phyloP scores from a whole-genome alignment of 345 rosid genomes.

The Eucalyptus victrix region DNA sequence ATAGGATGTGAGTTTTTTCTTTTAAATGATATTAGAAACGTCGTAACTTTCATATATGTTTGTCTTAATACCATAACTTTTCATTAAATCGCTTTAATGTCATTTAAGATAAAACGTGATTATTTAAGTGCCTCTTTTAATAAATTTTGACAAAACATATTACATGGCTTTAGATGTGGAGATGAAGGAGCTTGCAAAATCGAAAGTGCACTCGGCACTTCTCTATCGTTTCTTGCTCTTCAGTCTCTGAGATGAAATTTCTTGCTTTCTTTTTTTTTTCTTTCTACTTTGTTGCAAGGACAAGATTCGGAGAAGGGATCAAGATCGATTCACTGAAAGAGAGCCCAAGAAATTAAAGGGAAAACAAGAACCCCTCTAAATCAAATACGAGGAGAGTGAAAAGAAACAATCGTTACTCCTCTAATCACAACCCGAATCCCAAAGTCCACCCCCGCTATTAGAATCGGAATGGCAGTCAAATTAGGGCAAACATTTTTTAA shows the following conservation, averaged over 20 bases:
- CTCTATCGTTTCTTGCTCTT: background rate
- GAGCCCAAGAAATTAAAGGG: too few relatives aligned
- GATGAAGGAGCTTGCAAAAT: background rate
- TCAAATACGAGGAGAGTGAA: background rate
- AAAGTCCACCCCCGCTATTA: fast-evolving
- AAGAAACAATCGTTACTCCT: background rate
- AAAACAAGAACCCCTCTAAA: background rate
- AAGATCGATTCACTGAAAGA: too few relatives aligned
- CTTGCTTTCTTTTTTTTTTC: background rate
- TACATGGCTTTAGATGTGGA: background rate
- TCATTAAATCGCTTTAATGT: fast-evolving
- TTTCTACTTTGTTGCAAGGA: background rate
- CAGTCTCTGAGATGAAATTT: background rate
- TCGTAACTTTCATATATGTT: background rate
- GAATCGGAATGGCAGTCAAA: background rate
- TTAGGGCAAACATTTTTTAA: too few relatives aligned
- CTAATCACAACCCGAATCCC: background rate
- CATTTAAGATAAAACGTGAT: background rate
- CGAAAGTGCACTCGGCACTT: background rate
- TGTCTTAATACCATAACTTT: background rate
- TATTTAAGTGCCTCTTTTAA: background rate
- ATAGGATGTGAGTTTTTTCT: too few relatives aligned
- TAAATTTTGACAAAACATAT: background rate
- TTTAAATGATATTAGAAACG: background rate
- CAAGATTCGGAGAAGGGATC: background rate